phyloP scores from a whole-genome alignment of 352 stramenopile species.

The Halophytophthora batemanensis region DNA sequence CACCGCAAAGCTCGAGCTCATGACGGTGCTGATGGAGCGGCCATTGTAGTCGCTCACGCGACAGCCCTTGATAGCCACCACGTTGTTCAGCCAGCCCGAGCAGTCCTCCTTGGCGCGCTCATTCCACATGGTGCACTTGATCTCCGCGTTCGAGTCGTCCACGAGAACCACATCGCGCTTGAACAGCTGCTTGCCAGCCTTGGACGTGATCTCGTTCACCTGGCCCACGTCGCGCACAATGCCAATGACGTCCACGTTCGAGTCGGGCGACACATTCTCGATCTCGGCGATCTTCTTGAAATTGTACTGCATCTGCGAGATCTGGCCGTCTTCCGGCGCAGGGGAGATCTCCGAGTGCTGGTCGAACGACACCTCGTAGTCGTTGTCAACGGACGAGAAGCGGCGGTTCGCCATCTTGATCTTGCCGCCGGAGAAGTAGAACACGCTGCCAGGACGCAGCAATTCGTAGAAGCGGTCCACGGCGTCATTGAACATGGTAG shows the following conservation, averaged over 20 bases:
- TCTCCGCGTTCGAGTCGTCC: conserved; percentile 95
- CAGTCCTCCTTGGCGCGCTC: conserved; percentile 83
- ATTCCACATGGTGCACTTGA: conserved; percentile 97
- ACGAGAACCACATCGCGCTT: conserved; percentile 97
- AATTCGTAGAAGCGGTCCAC: conserved; percentile 97
- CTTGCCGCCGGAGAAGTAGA: conserved; percentile 93
- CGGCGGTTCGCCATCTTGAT: conserved; percentile 98
- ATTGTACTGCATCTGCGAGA: conserved; percentile 89
- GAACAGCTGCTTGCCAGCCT: conserved; percentile 93
- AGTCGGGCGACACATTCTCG: conserved; percentile 81
- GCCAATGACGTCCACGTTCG: conserved; percentile 94
- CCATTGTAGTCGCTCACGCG: conserved; percentile 94
- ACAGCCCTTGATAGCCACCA: conserved; percentile 95
- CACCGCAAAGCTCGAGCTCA: conserved; percentile 75
- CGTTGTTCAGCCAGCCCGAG: conserved; percentile 86
- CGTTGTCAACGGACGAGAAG: conserved; percentile 95
- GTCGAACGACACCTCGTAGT: conserved; percentile 99
- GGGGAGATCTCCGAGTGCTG: conserved; percentile 93
- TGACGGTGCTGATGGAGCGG: conserved; percentile 86
- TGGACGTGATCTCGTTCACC: conserved; percentile 91
- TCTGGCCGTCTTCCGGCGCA: conserved; percentile 85
- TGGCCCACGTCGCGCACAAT: conserved; percentile 94
- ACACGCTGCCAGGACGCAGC: conserved; percentile 87
- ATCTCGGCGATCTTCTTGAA: conserved; percentile 95
- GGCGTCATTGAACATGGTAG: conserved; percentile 98